Evolutionary conservation across 805 yeast genomes (phyloP), one percentile per base, ranked within the genome.

Genomic region (Ogataea paraovalis): DNA sequence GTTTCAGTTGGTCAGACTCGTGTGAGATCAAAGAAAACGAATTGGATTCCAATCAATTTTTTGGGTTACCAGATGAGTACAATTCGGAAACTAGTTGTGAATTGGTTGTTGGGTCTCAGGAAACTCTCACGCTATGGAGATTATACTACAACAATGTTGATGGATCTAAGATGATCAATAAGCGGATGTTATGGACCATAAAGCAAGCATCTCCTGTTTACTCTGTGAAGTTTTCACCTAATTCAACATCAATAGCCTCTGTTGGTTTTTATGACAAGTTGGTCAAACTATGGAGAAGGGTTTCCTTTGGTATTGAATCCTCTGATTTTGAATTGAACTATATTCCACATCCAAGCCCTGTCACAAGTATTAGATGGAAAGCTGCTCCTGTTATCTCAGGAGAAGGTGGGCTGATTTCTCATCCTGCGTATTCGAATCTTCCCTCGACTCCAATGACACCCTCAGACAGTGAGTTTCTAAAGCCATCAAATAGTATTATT

Each of bases 221-320:
- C 51, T 56, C 69, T 42, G 76, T 82, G 4, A 69, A 72, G 27
- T 76, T 87, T 21, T 79, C 96, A 0, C 80, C 78, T n/a, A 85
- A 86, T 53, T 79, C 89, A 0, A 75, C 76, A 44, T 71, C 82
- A 39, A 79, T 90, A 19, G 85, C 90, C 8, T 75, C 84, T 42
- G 73, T 78, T 34, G 82, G 86, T 0, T 70, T 69, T 37, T 78
- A 75, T 60, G 96, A 88, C 61, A 71, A 72, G 32, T 69, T 85
- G 13, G 81, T 87, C 25, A 88, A 87, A 59, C 71, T 88, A 2
- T 91, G 96, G 96, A 74, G 82, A 45, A 70, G 97, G 43, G 72
- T 81, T 7, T 76, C 85, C 7, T 87, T 82, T 58, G 89, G 85
- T 30, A 74, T 76, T 23, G 80, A 78, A 32, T 75, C 80, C 36